A percentile compares a stretch with the other conserved stretches of the same genome.
phyloP scores from a whole-genome alignment of 2,329 filamentous ascomycete genomes.

The Hymenoscyphus albidus region DNA sequence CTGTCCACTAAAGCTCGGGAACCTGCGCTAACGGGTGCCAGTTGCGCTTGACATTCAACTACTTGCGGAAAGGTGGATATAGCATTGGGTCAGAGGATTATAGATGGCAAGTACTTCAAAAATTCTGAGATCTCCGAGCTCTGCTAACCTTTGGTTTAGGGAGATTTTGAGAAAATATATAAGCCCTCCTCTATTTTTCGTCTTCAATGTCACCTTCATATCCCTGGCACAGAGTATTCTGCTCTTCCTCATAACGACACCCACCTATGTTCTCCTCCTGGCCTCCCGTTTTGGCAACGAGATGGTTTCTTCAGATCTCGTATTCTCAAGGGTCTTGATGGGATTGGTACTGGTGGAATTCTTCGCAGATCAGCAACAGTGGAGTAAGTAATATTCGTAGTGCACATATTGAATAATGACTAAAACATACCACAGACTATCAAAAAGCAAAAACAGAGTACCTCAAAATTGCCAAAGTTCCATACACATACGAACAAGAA shows the following conservation, averaged over 20 bases:
- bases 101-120: constrained; percentile 58
- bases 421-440: constrained; percentile 54
- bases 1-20: not conserved
- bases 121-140: not conserved
- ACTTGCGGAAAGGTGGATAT: constrained; percentile 94
- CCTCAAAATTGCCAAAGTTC: constrained; percentile 66
- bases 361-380: constrained; percentile 89
- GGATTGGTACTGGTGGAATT: constrained; percentile 63
- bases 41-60: constrained; percentile 88
- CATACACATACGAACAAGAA: constrained; percentile 59
- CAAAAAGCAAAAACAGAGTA: constrained; percentile 79
- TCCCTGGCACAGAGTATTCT: constrained; percentile 77
- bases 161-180: constrained; percentile 63
- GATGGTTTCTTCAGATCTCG: constrained; percentile 50
- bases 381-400: constrained; percentile 52
- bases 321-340: constrained; percentile 53
- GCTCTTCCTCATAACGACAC: constrained; percentile 72
- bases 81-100: constrained; percentile 88
- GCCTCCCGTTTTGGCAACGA: constrained; percentile 58
- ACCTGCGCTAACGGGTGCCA: constrained; percentile 46
- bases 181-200: constrained; percentile 61
- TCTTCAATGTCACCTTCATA: constrained; percentile 90
- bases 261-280: constrained; percentile 79
- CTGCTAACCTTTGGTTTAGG: constrained; percentile 42
- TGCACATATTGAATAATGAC: not conserved